A percentile compares a stretch with the other conserved stretches of the same genome.
Conservation (phyloP, 2,329 filamentous ascomycete species). For the Fusarium decemcellulare region DNA sequence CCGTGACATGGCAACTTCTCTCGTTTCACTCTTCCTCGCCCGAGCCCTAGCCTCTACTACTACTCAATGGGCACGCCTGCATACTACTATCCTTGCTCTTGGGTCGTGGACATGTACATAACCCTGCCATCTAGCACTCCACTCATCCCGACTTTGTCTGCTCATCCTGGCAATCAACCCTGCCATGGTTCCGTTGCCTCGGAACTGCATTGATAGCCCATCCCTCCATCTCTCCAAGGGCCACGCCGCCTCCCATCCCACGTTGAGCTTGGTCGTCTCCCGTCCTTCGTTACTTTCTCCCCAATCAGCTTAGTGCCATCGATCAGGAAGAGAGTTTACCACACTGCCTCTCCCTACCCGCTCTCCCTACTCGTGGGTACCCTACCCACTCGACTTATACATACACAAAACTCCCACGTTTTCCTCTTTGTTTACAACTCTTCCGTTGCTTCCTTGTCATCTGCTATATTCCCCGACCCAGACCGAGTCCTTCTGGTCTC, state of each 20-base stretch:
- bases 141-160: conserved; percentile 28
- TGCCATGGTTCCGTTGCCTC: conserved; percentile 41
- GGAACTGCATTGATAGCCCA: conserved; percentile 36
- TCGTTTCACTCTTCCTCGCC: not conserved
- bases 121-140: conserved; percentile 34
- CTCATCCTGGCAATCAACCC: conserved; percentile 36
- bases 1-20: conserved; percentile 22
- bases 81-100: conserved; percentile 15
- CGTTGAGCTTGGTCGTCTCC: conserved; percentile 40
- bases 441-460: conserved; percentile 10
- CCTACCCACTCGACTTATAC: conserved; percentile 35
- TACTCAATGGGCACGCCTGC: conserved; percentile 3
- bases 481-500: conserved; percentile 6
- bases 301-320: conserved; percentile 47
- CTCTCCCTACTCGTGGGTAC: conserved; percentile 12
- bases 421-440: conserved; percentile 12
- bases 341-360: not conserved
- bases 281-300: conserved; percentile 50
- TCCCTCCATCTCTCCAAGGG: conserved; percentile 34
- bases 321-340: conserved; percentile 36
- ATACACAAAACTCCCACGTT: conserved; percentile 29
- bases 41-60: not conserved
- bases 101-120: conserved; percentile 25
- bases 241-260: conserved; percentile 36
- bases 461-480: conserved; percentile 11